Conservation (phyloP, 2,329 filamentous ascomycete species). For the Claviceps africana region DNA sequence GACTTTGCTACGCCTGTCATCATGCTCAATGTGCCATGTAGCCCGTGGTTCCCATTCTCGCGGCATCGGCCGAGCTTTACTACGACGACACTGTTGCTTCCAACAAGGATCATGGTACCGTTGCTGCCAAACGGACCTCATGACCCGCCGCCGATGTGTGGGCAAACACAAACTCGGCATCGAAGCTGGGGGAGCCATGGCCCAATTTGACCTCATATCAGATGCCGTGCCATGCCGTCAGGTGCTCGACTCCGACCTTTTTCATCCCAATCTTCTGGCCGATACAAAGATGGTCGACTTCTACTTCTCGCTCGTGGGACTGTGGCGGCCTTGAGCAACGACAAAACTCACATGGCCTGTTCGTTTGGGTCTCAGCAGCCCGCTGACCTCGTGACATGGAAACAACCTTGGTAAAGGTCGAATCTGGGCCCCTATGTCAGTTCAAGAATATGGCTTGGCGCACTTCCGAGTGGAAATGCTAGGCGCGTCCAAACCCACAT, state of each 20-base stretch:
- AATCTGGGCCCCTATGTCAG: not conserved
- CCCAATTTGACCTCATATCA: not conserved
- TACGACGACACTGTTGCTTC: not conserved
- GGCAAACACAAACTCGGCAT: not conserved
- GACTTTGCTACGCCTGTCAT: not conserved
- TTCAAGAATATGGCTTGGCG: not conserved
- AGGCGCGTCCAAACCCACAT: not conserved
- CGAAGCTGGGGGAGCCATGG: not conserved
- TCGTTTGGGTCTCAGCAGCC: constrained; percentile 1
- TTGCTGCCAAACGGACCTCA: not conserved
- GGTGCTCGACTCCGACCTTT: not conserved
- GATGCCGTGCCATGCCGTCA: not conserved
- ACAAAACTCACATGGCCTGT: constrained; percentile 1
- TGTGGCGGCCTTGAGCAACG: constrained; percentile 6
- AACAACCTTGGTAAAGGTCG: not conserved
- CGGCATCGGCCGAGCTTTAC: not conserved
- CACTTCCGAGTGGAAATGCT: not conserved
- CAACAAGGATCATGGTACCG: not conserved
- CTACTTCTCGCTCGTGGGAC: constrained; percentile 4
- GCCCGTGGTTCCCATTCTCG: not conserved
- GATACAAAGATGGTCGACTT: not conserved
- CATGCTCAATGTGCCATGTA: not conserved
- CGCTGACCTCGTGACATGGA: constrained; percentile 1
- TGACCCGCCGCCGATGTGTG: constrained; percentile 2
- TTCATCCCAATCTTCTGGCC: not conserved